Conservation (phyloP, 305 asterid genomes). For the Euphrasia arctica region DNA sequence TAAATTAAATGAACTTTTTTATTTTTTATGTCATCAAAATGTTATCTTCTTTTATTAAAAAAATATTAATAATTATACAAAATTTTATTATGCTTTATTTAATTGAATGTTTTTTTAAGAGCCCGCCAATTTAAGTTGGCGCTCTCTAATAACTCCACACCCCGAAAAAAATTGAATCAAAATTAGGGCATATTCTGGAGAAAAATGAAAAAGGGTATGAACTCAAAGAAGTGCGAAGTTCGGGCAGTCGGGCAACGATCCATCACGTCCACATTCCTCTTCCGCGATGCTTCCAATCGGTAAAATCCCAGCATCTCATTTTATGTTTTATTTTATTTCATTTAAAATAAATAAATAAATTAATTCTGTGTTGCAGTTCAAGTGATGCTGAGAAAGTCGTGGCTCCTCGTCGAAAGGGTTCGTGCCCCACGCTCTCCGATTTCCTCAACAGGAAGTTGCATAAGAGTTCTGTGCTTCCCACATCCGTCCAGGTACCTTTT, state of each 20-base stretch:
- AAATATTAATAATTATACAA: no score
- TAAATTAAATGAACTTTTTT: no score
- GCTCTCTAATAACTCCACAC: neutral
- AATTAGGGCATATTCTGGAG: neutral
- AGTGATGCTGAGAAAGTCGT: conserved; percentile 25
- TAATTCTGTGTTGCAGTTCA: conserved; percentile 23
- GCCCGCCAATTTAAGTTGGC: neutral
- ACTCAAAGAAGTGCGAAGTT: conserved; percentile 28
- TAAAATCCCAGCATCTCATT: conserved; percentile 10
- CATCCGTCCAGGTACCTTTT: conserved; percentile 35
- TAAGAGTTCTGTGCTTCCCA: conserved; percentile 45
- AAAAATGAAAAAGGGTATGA: conserved; percentile 28
- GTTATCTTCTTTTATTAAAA: no score
- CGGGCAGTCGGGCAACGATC: conserved; percentile 66
- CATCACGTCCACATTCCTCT: conserved; percentile 48
- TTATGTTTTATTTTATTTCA: neutral
- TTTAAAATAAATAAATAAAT: neutral
- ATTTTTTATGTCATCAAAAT: no score
- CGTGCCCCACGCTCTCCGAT: conserved; percentile 51
- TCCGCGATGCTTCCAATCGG: conserved; percentile 48
- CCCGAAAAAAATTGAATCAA: neutral
- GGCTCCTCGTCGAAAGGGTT: conserved; percentile 32
- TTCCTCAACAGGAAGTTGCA: conserved; percentile 56
- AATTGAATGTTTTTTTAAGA: no score
- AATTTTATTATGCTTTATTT: no score